A percentile compares a stretch with the other conserved stretches of the same genome.
Evolutionary conservation across 192 early-diverging fungal species (phyloP).

Genomic region (Gonapodya sp.): DNA sequence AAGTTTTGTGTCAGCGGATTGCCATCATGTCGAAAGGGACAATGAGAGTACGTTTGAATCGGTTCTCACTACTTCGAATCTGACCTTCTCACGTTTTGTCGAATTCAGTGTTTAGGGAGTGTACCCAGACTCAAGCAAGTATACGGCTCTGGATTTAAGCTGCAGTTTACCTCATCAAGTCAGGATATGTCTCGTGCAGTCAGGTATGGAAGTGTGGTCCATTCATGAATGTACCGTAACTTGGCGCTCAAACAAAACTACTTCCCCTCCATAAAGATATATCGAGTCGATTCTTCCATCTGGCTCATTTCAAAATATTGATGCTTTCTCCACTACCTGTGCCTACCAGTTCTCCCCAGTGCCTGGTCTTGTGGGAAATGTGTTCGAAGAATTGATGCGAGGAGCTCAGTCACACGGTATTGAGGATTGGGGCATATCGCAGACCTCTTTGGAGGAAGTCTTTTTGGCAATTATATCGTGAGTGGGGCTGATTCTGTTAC

Average conservation of each 20-base stretch:
- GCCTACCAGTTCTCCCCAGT: conserved; percentile 55
- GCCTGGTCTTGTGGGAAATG: conserved; percentile 32
- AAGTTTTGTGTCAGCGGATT: conserved; percentile 59
- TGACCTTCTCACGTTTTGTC: too few relatives aligned
- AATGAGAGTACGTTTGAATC: too few relatives aligned
- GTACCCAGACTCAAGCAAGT: conserved; percentile 50
- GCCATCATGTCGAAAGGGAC: conserved; percentile 68
- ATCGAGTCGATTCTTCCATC: conserved; percentile 39
- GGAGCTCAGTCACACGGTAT: too few relatives aligned
- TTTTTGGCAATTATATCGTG: too few relatives aligned
- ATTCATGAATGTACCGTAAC: too few relatives aligned
- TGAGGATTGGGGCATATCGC: conserved; percentile 62
- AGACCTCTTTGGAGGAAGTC: conserved; percentile 22
- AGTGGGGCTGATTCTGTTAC: too few relatives aligned
- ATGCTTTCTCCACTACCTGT: conserved; percentile 40
- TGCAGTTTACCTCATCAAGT: conserved; percentile 35
- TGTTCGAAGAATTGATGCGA: conserved; percentile 46
- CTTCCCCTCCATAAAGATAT: conserved; percentile 21
- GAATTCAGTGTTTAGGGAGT: conserved; percentile 52
- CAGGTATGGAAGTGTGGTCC: too few relatives aligned
- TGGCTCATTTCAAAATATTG: conserved; percentile 31
- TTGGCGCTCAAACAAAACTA: background rate
- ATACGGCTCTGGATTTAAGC: conserved; percentile 61
- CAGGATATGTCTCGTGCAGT: too few relatives aligned
- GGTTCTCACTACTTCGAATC: too few relatives aligned